These are phyloP conservation scores for Pseudogymnoascus sp. DNA, from an alignment of 2,329 filamentous ascomycete genomes.

Conservation along the genomic window DNA sequence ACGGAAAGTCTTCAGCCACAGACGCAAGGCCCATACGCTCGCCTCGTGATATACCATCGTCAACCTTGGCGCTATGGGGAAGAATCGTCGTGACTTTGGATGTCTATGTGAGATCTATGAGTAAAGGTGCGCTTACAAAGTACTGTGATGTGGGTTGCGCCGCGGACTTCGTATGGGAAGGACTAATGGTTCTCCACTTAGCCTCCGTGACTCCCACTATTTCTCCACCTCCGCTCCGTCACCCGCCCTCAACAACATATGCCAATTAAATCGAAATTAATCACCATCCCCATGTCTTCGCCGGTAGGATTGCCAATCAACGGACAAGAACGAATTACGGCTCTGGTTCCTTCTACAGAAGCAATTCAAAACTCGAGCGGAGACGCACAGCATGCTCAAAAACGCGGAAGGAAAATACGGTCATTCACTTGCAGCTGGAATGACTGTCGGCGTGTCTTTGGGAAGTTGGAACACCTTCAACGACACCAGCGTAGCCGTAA, in stretches of 20 bases:
- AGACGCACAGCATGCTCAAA: neutral
- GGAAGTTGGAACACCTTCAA: constrained; percentile 15
- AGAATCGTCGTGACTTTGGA: neutral
- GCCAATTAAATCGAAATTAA: neutral
- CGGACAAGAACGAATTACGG: neutral
- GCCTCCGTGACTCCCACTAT: neutral
- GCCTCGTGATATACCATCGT: neutral
- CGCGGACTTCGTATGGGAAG: too few species aligned
- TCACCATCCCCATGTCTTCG: neutral
- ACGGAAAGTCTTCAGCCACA: neutral
- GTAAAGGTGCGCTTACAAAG: neutral
- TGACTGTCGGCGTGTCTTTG: constrained; percentile 13
- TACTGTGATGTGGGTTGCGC: too few species aligned
- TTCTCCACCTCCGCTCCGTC: constrained; percentile 8
- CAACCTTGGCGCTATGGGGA: neutral
- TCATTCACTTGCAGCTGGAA: constrained; percentile 13
- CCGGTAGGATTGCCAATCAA: neutral
- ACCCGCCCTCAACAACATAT: neutral
- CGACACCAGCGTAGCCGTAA: constrained; percentile 15
- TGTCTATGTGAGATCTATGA: neutral
- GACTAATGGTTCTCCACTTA: neutral
- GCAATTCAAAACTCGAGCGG: neutral
- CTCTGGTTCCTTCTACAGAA: neutral
- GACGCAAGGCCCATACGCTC: neutral
- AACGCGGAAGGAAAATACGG: constrained; percentile 6